A percentile compares a stretch with the other conserved stretches of the same genome.
Evolutionary conservation across 345 rosid species (phyloP).

Genomic region (Gossypium longicalyx): DNA sequence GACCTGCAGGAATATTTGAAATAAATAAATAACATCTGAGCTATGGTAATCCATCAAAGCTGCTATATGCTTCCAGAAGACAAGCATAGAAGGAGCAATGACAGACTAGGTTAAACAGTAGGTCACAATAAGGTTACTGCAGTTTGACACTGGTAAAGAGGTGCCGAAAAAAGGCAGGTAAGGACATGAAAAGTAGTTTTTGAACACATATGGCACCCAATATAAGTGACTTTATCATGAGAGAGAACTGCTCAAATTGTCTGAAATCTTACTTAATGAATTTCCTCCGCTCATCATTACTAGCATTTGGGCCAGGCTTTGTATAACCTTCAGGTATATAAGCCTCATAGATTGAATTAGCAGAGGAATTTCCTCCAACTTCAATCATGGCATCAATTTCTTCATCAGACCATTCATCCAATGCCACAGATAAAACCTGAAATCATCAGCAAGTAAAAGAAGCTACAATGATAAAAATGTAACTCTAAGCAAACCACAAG

Average conservation of each 20-base stretch:
- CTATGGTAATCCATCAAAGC: conserved; percentile 1
- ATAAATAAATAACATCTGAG: conserved; percentile 19
- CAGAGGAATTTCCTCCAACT: conserved; percentile 93
- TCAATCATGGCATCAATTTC: conserved; percentile 89
- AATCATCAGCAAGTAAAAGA: conserved; percentile 11
- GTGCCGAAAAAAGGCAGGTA: not conserved
- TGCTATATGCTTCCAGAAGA: not conserved
- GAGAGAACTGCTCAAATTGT: not conserved
- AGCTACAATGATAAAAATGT: not conserved
- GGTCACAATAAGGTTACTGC: not conserved
- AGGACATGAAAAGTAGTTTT: not conserved
- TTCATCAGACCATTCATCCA: conserved; percentile 97
- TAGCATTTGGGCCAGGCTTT: conserved; percentile 80
- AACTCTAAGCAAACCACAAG: not conserved
- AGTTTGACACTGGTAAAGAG: not conserved
- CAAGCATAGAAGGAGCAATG: not conserved
- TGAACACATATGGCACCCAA: not conserved
- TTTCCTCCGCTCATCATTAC: conserved; percentile 68
- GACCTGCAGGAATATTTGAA: conserved; percentile 49
- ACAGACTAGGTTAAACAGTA: not conserved
- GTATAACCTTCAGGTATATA: conserved; percentile 69
- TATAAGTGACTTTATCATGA: not conserved
- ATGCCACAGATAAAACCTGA: conserved; percentile 89
- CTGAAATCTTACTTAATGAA: conserved; percentile 60
- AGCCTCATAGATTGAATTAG: conserved; percentile 88